phyloP scores from a whole-genome alignment of 2,329 filamentous ascomycete genomes.

The Cladosporium phlei region DNA sequence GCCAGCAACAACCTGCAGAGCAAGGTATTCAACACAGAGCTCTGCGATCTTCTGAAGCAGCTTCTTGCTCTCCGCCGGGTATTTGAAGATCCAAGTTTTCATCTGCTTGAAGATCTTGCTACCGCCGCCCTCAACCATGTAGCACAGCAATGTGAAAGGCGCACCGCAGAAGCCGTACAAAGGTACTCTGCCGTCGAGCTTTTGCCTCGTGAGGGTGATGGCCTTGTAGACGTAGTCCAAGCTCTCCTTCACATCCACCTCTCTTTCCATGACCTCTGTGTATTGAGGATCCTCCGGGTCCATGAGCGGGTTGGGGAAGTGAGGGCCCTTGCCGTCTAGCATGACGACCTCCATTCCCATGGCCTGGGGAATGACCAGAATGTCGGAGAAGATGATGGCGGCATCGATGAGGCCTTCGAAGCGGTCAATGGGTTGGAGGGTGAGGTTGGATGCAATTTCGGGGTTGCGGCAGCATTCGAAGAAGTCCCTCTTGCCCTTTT shows the following conservation, averaged over 20 bases:
- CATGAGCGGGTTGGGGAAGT: conserved; percentile 81
- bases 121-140: conserved; percentile 97
- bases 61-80: conserved; percentile 72
- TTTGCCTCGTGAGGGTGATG: conserved; percentile 83
- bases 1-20: conserved; percentile 84
- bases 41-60: conserved; percentile 88
- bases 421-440: conserved; percentile 89
- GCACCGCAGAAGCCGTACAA: conserved; percentile 95
- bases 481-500: conserved; percentile 86
- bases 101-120: conserved; percentile 90
- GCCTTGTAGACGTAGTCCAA: conserved; percentile 94
- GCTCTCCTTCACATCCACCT: conserved; percentile 80
- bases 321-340: conserved; percentile 93
- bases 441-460: conserved; percentile 87
- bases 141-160: conserved; percentile 94
- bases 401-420: conserved; percentile 88
- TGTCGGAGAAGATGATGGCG: conserved; percentile 98
- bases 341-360: conserved; percentile 99
- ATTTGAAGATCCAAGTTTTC: conserved; percentile 96
- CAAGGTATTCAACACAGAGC: conserved; percentile 90
- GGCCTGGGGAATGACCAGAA: conserved; percentile 93
- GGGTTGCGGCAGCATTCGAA: conserved; percentile 95
- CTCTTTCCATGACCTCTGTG: conserved; percentile 64
- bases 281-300: conserved; percentile 82
- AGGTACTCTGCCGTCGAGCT: conserved; percentile 81